Percentiles rank a stretch among this genome's conserved stretches.
Conservation (phyloP, 1,284 basidiomycete genomes). For the Cryptococcus sp. region DNA sequence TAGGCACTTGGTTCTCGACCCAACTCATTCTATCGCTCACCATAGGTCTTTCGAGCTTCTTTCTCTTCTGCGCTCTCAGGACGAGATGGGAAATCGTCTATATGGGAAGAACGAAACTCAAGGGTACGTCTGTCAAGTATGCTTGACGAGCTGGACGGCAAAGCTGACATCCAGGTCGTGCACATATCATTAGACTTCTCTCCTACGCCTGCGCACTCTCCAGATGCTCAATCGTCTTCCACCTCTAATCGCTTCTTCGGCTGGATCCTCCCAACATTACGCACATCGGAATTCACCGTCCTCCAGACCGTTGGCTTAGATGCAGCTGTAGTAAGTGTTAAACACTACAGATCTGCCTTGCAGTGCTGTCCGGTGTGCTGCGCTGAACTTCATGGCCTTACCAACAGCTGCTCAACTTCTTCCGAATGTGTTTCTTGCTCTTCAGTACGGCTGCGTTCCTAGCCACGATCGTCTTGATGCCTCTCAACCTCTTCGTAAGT, state of each 20-base stretch:
- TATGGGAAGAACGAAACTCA: conserved; percentile 89
- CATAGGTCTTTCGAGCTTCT: conserved; percentile 77
- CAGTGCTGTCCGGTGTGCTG: neutral
- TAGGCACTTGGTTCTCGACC: conserved; percentile 66
- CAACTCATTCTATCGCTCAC: conserved; percentile 77
- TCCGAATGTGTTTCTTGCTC: conserved; percentile 90
- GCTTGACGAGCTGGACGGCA: neutral
- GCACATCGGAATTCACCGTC: conserved; percentile 88
- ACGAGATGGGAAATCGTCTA: conserved; percentile 86
- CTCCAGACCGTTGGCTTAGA: conserved; percentile 95
- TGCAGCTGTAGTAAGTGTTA: conserved; percentile 75
- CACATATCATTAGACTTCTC: conserved; percentile 38
- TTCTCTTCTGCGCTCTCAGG: conserved; percentile 84
- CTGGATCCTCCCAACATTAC: conserved; percentile 91
- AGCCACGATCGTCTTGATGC: conserved; percentile 79
- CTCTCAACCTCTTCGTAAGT: conserved; percentile 80
- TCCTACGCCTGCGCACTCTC: conserved; percentile 38
- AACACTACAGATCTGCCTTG: neutral
- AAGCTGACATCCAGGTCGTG: neutral
- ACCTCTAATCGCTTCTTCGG: conserved; percentile 67
- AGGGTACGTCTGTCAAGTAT: conserved; percentile 61
- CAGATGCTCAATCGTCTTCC: conserved; percentile 28
- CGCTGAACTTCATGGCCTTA: neutral
- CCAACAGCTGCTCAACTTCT: conserved; percentile 83
- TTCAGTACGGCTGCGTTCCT: conserved; percentile 81